Conservation (phyloP, 148 eudicot genomes). For the Drosera capensis region DNA sequence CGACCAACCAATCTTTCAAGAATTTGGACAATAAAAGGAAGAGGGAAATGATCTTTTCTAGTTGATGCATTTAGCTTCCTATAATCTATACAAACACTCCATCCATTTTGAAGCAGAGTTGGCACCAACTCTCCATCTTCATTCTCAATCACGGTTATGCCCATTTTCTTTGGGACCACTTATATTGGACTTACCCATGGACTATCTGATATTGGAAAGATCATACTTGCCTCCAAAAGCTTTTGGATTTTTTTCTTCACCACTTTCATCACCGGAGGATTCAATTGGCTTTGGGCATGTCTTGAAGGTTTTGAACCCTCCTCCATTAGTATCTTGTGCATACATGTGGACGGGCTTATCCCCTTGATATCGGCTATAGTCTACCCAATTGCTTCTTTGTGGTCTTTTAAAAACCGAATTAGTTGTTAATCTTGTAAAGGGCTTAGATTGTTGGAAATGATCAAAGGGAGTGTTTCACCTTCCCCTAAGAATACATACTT, state of each 20-base stretch:
- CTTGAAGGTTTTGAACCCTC: background rate
- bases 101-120: too few relatives aligned
- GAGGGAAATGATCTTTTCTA: too few relatives aligned
- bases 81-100: too few relatives aligned
- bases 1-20: too few relatives aligned
- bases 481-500: background rate
- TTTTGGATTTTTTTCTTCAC: background rate
- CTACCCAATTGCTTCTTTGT: background rate
- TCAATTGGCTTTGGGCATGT: background rate
- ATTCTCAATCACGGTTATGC: too few relatives aligned
- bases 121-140: too few relatives aligned
- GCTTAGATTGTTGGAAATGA: background rate
- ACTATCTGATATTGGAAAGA: too few relatives aligned
- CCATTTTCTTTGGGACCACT: too few relatives aligned
- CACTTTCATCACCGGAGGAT: background rate
- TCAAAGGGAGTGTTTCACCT: background rate
- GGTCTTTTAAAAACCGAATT: background rate
- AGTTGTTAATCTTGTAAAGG: background rate
- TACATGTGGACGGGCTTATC: constrained; percentile 3
- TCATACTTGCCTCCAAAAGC: background rate
- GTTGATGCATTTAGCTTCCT: too few relatives aligned
- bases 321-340: background rate
- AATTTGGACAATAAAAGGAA: too few relatives aligned
- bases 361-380: background rate
- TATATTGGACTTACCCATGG: too few relatives aligned